Evolutionary conservation across 495 filamentous ascomycete species (phyloP).

Genomic region (Bathelium albidoporum): DNA sequence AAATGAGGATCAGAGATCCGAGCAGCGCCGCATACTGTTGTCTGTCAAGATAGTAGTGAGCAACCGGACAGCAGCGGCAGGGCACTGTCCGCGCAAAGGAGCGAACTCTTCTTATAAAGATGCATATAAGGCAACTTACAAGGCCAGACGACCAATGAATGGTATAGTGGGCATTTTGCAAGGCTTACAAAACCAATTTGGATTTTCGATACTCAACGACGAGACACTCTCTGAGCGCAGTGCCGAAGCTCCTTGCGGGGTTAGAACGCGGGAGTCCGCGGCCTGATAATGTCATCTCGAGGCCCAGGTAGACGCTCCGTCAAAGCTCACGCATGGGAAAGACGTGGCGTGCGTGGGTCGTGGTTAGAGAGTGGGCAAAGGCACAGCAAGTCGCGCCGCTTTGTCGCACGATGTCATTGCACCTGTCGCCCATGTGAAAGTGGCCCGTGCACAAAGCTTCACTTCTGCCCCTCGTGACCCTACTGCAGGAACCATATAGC

Average conservation of each 20-base stretch:
- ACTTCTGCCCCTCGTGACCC: too few relatives aligned
- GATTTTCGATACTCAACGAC: not conserved
- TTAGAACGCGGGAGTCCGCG: not conserved
- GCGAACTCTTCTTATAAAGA: not conserved
- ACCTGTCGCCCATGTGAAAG: constrained; percentile 14
- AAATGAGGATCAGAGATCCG: constrained; percentile 68
- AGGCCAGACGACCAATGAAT: constrained; percentile 70
- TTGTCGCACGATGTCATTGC: not conserved
- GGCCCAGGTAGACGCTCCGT: not conserved
- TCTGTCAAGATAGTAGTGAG: constrained; percentile 36
- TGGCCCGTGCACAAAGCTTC: constrained; percentile 1
- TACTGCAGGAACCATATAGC: not conserved
- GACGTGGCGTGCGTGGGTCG: not conserved
- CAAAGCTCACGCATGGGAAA: too few relatives aligned
- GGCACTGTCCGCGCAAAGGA: not conserved
- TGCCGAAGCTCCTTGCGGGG: not conserved
- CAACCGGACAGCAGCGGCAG: not conserved
- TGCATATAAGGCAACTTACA: constrained; percentile 31
- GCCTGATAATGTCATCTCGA: not conserved
- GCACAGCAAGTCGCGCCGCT: not conserved
- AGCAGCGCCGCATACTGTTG: constrained; percentile 64
- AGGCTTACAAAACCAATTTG: not conserved
- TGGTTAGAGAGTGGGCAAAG: not conserved
- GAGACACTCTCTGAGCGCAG: not conserved
- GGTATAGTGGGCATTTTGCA: constrained; percentile 59